Conservation (phyloP, 768 basidiomycete species). For the Psilocybe cyanescens region DNA sequence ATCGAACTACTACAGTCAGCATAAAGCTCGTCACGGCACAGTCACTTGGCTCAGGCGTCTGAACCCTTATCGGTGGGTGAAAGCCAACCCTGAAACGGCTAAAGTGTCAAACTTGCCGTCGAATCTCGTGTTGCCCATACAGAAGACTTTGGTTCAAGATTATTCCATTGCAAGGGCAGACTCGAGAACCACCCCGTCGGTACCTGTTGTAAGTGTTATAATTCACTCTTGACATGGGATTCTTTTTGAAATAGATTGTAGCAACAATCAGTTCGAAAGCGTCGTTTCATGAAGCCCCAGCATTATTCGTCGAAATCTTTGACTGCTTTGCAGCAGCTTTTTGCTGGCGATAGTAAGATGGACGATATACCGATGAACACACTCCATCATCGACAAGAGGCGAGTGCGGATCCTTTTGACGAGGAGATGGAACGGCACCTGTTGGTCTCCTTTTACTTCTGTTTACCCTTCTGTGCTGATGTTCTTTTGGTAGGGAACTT, state of each 20-base stretch:
- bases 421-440: constrained; percentile 75
- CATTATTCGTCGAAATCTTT: constrained; percentile 64
- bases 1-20: constrained; percentile 64
- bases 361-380: constrained; percentile 65
- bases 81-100: constrained; percentile 71
- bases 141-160: constrained; percentile 73
- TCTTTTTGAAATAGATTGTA: neutral
- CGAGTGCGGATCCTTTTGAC: constrained; percentile 38
- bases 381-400: constrained; percentile 43
- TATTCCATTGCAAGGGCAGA: constrained; percentile 41
- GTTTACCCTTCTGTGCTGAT: constrained; percentile 5
- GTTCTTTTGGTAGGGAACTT: constrained; percentile 55
- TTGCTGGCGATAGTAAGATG: constrained; percentile 55
- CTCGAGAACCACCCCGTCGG: constrained; percentile 11
- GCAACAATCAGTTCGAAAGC: constrained; percentile 29
- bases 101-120: constrained; percentile 74
- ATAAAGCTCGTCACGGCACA: constrained; percentile 53
- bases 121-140: constrained; percentile 78
- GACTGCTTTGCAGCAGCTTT: constrained; percentile 64
- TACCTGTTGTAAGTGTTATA: constrained; percentile 13
- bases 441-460: constrained; percentile 43
- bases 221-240: neutral
- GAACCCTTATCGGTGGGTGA: constrained; percentile 90
- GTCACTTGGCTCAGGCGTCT: constrained; percentile 72
- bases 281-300: constrained; percentile 37